phyloP scores from a whole-genome alignment of 352 stramenopile species.

The Globisporangium carolinianum region DNA sequence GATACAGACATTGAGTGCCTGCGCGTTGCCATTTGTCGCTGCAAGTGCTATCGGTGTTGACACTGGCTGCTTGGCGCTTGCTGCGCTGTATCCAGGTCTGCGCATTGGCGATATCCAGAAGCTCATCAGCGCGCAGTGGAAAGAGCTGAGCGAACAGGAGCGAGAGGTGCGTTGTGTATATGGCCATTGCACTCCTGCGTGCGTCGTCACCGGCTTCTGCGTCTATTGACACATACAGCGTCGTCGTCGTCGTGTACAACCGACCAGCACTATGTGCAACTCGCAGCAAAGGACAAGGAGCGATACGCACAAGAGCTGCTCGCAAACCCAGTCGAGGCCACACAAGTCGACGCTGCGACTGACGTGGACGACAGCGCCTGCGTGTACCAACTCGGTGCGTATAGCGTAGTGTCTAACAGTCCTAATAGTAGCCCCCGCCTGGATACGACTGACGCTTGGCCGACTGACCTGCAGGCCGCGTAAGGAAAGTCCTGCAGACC shows the following conservation, averaged over 20 bases:
- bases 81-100: slow-evolving; percentile 17
- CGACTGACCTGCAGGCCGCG: slow-evolving; percentile 39
- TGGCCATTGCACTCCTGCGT: no score
- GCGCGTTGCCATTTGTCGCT: no score
- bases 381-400: slow-evolving; percentile 46
- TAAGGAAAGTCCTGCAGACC: slow-evolving; percentile 92
- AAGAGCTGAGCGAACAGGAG: slow-evolving; percentile 70
- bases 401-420: background rate
- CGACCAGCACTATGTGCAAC: slow-evolving; percentile 59
- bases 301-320: slow-evolving; percentile 71
- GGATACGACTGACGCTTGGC: no score
- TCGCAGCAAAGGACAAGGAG: slow-evolving; percentile 84
- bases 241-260: background rate
- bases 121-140: slow-evolving; percentile 88
- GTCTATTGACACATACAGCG: no score
- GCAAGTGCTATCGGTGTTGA: background rate
- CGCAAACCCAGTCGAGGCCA: slow-evolving; percentile 51
- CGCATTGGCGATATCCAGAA: slow-evolving; percentile 83
- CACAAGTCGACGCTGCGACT: slow-evolving; percentile 37
- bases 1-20: no score
- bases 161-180: slow-evolving; percentile 43
- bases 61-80: background rate
- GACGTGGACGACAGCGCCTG: slow-evolving; percentile 28
- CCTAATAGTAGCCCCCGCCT: background rate
- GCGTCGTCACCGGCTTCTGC: no score